Base-by-base conservation (phyloP, 805 yeast species). In the Ogataea zsoltii region DNA sequence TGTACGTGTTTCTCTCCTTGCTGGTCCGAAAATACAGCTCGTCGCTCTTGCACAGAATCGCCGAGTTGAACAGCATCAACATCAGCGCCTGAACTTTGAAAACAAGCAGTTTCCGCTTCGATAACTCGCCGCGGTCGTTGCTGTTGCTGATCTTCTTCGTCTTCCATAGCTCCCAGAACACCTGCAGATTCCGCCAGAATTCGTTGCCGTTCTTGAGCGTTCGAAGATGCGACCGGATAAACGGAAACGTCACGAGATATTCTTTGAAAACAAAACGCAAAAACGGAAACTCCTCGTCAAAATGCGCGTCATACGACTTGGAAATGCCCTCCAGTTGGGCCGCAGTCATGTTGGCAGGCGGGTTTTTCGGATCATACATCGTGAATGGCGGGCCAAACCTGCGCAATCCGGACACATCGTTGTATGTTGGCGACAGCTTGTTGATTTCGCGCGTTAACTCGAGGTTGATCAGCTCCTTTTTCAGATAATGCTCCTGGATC, bases 111-210 rank as follows among this genome's bases (percentile, higher is more conserved):
- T 78, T 76, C 25, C 89, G 72, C 57, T 94, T 84, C 2, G 89
- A 79, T n/a, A 79, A 69, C 49, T 85, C 88, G 13, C 82, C 84
- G 26, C 97, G 71, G 54, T 88, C 96, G 33, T 79, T 78, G 19
- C 91, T 77, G 46, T 82, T 77, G 50, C 90, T 82, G 40, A 92
- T 79, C 34, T 80, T 79, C 61, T 88, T 80, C 16, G 74, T 67
- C 63, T 87, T 84, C 68, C 94, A 83, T 44, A 83, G 77, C 60
- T 90, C 96, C 58, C 85, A 78, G 58, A 91, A 88, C 19, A 83
- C 82, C 65, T 91, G 97, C 0, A 90, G 82, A 38, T 84, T 83
- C 37, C 79, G 79, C 97, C 97, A 92, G 58, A 92, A 88, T 14
- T 43, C 50, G 23, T 55, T 52, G 25, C 53, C 51, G 16, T 53